These are phyloP conservation scores for Penicillium sp. DNA, from an alignment of 2,329 filamentous ascomycete genomes.

Conservation along the genomic window DNA sequence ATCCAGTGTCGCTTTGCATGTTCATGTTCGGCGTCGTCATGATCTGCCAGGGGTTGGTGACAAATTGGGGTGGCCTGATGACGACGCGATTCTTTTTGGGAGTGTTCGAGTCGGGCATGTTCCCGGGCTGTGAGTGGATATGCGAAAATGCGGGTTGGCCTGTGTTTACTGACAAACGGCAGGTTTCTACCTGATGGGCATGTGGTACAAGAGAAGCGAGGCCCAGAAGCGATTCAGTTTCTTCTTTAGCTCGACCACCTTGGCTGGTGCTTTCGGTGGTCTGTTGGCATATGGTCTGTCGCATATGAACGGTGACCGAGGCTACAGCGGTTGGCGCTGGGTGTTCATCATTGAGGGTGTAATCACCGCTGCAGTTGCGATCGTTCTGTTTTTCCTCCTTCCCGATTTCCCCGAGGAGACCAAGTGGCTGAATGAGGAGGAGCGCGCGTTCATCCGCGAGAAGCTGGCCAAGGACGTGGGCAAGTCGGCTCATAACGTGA, in stretches of 20 bases:
- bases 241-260: constrained; percentile 75
- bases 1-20: constrained; percentile 70
- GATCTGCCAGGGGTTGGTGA: constrained; percentile 71
- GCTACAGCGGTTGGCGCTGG: constrained; percentile 58
- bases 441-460: constrained; percentile 64
- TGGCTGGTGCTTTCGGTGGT: constrained; percentile 63
- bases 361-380: constrained; percentile 60
- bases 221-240: constrained; percentile 90
- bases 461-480: constrained; percentile 69
- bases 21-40: constrained; percentile 76
- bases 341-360: constrained; percentile 62
- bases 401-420: constrained; percentile 73
- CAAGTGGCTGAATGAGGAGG: constrained; percentile 69
- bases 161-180: not conserved
- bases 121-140: constrained; percentile 58
- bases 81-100: constrained; percentile 84
- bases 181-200: constrained; percentile 66
- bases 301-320: constrained; percentile 54
- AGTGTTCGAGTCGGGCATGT: constrained; percentile 69
- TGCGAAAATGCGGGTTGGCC: not conserved
- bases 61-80: constrained; percentile 74
- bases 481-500: constrained; percentile 61
- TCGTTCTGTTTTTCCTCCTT: constrained; percentile 63
- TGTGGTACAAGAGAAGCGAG: constrained; percentile 81
- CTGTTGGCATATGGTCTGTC: constrained; percentile 60